A percentile compares a stretch with the other conserved stretches of the same genome.
Evolutionary conservation across 2,329 filamentous ascomycete genomes (phyloP).

Genomic region (Pseudopithomyces chartarum): DNA sequence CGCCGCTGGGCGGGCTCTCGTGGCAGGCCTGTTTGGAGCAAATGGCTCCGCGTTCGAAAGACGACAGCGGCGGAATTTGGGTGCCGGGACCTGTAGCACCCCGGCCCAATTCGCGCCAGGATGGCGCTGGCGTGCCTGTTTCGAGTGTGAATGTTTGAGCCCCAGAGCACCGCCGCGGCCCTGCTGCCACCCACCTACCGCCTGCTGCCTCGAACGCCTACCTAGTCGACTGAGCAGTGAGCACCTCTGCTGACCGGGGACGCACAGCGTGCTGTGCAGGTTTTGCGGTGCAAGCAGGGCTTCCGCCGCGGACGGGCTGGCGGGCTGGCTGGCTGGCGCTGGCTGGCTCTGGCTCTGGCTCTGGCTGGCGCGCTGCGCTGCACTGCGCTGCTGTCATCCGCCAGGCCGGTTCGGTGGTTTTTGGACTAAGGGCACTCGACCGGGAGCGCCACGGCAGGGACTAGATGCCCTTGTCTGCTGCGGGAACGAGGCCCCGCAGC

Average conservation of each 20-base stretch:
- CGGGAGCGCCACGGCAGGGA: constrained; percentile 9
- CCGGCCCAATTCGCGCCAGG: constrained; percentile 18
- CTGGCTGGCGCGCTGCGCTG: constrained; percentile 28
- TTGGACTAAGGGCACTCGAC: not conserved
- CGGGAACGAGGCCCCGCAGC: constrained; percentile 13
- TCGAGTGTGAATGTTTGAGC: constrained; percentile 35
- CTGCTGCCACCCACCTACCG: not conserved
- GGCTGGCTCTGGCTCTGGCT: constrained; percentile 11
- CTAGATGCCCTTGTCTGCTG: constrained; percentile 3
- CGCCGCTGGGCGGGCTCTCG: constrained; percentile 26
- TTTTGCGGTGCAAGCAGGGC: too few relatives aligned
- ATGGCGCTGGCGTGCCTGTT: constrained; percentile 39
- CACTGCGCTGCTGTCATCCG: constrained; percentile 38
- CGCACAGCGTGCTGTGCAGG: not conserved
- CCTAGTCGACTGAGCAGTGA: constrained; percentile 23
- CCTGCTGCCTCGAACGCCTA: not conserved
- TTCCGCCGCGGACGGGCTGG: not conserved
- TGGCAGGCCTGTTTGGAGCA: constrained; percentile 32
- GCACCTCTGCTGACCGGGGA: constrained; percentile 1
- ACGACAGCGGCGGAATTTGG: constrained; percentile 34
- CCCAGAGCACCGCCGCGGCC: constrained; percentile 18
- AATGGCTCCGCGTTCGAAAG: constrained; percentile 41
- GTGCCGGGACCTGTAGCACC: constrained; percentile 30
- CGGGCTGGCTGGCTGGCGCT: constrained; percentile 19
- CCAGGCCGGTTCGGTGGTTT: constrained; percentile 28